These are phyloP conservation scores for Bipolaris gigantea DNA, from an alignment of 2,329 filamentous ascomycete species.

Conservation along the genomic window DNA sequence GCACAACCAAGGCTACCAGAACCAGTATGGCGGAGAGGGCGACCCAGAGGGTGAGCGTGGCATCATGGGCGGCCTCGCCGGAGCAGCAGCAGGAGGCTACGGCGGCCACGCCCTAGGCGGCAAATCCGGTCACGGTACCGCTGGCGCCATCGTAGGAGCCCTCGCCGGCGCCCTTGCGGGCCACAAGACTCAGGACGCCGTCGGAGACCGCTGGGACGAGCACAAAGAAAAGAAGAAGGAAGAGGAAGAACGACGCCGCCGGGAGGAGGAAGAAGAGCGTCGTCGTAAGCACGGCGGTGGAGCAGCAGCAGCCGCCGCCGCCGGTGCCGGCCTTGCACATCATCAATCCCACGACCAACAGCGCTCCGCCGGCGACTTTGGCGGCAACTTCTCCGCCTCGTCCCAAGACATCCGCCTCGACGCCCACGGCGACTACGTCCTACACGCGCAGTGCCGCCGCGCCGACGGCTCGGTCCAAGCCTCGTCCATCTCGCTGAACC, in stretches of 20 bases:
- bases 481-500: slow-evolving; percentile 27
- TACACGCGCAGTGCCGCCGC: slow-evolving; percentile 31
- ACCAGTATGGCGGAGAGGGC: slow-evolving; percentile 25
- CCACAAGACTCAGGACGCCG: slow-evolving; percentile 27
- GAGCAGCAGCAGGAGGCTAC: slow-evolving; percentile 32
- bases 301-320: neutral
- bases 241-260: slow-evolving; percentile 18
- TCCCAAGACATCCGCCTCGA: slow-evolving; percentile 32
- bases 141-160: slow-evolving; percentile 29
- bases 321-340: slow-evolving; percentile 6
- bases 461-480: slow-evolving; percentile 28
- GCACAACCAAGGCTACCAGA: slow-evolving; percentile 27
- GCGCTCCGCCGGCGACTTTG: slow-evolving; percentile 23
- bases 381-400: slow-evolving; percentile 29
- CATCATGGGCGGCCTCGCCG: slow-evolving; percentile 31
- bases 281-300: slow-evolving; percentile 8
- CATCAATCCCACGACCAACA: slow-evolving; percentile 8
- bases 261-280: slow-evolving; percentile 24
- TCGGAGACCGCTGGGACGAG: slow-evolving; percentile 29
- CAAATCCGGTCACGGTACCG: slow-evolving; percentile 27
- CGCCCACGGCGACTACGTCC: slow-evolving; percentile 28
- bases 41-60: slow-evolving; percentile 31
- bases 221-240: slow-evolving; percentile 34
- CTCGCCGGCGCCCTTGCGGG: slow-evolving; percentile 31
- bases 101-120: slow-evolving; percentile 32